These are phyloP conservation scores for Cynara cardunculus DNA, from an alignment of 129 eudicot genomes.

Conservation along the genomic window DNA sequence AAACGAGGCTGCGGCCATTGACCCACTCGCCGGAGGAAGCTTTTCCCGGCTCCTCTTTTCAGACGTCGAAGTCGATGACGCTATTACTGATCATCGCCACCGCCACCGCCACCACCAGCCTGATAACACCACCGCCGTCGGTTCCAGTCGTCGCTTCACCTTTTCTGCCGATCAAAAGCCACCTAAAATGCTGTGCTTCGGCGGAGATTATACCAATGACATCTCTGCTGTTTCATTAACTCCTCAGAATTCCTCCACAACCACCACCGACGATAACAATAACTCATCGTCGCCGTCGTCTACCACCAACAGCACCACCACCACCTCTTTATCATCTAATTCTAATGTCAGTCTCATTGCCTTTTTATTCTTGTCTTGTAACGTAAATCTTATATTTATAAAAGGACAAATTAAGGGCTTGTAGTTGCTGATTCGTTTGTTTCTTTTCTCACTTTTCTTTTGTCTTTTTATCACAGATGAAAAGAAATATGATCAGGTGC, in stretches of 20 bases:
- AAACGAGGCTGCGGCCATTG: slow-evolving; percentile 36
- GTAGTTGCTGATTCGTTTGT: slow-evolving; percentile 7
- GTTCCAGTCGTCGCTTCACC: slow-evolving; percentile 14
- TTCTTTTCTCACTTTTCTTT: slow-evolving; percentile 4
- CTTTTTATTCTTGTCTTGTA: slow-evolving; percentile 1
- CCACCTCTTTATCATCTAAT: slow-evolving; percentile 29
- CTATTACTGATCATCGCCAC: not conserved
- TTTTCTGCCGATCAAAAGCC: slow-evolving; percentile 29
- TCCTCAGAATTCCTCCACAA: slow-evolving; percentile 5
- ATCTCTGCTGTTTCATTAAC: not conserved
- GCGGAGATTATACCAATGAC: slow-evolving; percentile 25
- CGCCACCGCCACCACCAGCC: not conserved
- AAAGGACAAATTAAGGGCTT: slow-evolving; percentile 21
- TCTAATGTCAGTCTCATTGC: slow-evolving; percentile 32
- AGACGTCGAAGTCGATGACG: slow-evolving; percentile 23
- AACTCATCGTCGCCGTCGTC: slow-evolving; percentile 41
- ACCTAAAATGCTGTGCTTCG: slow-evolving; percentile 78
- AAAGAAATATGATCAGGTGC: slow-evolving; percentile 37
- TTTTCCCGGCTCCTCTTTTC: slow-evolving; percentile 60
- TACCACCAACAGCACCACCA: slow-evolving; percentile 27
- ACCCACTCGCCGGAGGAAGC: slow-evolving; percentile 50
- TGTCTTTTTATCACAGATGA: slow-evolving; percentile 36
- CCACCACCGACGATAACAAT: not conserved
- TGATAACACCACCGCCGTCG: slow-evolving; percentile 6
- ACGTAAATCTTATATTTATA: not conserved